phyloP scores from a whole-genome alignment of 148 eudicot genomes.

The Selenicereus undatus region DNA sequence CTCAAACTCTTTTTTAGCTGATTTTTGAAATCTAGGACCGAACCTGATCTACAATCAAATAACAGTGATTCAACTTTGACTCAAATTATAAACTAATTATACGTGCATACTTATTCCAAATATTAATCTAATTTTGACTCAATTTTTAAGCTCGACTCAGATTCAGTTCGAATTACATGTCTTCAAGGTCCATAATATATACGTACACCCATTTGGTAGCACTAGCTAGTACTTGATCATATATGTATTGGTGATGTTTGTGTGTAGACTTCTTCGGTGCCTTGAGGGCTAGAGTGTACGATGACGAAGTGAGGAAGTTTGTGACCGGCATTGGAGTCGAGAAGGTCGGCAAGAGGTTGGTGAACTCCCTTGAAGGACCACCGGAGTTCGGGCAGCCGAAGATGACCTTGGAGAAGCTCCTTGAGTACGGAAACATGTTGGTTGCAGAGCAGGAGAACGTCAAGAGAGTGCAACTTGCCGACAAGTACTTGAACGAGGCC shows the following conservation, averaged over 20 bases:
- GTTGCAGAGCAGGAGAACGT: conserved; percentile 88
- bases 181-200: too few species aligned
- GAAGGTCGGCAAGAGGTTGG: conserved; percentile 62
- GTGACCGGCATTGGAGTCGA: conserved; percentile 51
- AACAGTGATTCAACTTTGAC: too few species aligned
- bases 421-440: conserved; percentile 86
- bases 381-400: conserved; percentile 71
- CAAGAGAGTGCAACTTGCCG: conserved; percentile 94
- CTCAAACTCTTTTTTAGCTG: too few species aligned
- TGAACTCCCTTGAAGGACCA: conserved; percentile 83
- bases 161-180: too few species aligned
- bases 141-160: too few species aligned
- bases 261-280: conserved; percentile 89
- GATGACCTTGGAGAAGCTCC: conserved; percentile 69
- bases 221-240: not conserved
- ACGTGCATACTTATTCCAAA: too few species aligned
- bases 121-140: too few species aligned
- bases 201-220: too few species aligned
- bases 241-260: not conserved
- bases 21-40: too few species aligned
- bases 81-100: too few species aligned
- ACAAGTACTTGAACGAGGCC: conserved; percentile 62
- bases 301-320: conserved; percentile 86
- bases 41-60: too few species aligned
- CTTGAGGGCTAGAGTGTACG: conserved; percentile 90